phyloP scores from a whole-genome alignment of 2,329 filamentous ascomycete species.

The Phyllosticta paracitricarpa region DNA sequence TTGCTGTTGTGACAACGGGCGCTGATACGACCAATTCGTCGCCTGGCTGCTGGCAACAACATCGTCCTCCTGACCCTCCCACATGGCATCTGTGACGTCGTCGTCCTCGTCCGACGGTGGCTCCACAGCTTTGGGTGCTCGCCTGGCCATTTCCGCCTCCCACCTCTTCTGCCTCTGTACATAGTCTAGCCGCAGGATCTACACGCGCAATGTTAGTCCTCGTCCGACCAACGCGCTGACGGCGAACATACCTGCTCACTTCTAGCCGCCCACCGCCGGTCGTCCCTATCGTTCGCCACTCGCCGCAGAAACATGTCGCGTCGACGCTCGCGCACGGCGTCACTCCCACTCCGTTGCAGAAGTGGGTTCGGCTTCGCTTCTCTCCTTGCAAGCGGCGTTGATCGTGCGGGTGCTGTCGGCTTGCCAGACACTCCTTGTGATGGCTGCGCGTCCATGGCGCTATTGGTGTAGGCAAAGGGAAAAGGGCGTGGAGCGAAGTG shows the following conservation, averaged over 20 bases:
- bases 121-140: slow-evolving; percentile 28
- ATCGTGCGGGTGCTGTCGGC: slow-evolving; percentile 3
- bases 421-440: not conserved
- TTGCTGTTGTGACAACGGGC: not conserved
- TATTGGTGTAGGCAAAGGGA: not conserved
- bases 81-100: slow-evolving; percentile 10
- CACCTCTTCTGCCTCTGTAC: slow-evolving; percentile 33
- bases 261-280: slow-evolving; percentile 34
- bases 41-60: slow-evolving; percentile 4
- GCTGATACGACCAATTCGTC: not conserved
- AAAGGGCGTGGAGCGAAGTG: not conserved
- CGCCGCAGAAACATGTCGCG: slow-evolving; percentile 60
- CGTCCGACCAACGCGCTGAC: no score
- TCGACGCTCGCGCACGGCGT: slow-evolving; percentile 54
- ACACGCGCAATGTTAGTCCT: not conserved
- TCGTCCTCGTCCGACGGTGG: slow-evolving; percentile 14
- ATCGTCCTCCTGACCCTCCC: not conserved
- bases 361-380: slow-evolving; percentile 54
- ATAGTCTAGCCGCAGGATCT: slow-evolving; percentile 41
- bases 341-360: slow-evolving; percentile 38
- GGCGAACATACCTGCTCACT: slow-evolving; percentile 34
- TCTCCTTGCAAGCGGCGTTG: not conserved
- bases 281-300: slow-evolving; percentile 35
- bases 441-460: not conserved
- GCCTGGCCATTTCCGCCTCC: slow-evolving; percentile 33